These are phyloP conservation scores for Camellia lanceoleosa DNA, from an alignment of 148 eudicot genomes.

Conservation along the genomic window DNA sequence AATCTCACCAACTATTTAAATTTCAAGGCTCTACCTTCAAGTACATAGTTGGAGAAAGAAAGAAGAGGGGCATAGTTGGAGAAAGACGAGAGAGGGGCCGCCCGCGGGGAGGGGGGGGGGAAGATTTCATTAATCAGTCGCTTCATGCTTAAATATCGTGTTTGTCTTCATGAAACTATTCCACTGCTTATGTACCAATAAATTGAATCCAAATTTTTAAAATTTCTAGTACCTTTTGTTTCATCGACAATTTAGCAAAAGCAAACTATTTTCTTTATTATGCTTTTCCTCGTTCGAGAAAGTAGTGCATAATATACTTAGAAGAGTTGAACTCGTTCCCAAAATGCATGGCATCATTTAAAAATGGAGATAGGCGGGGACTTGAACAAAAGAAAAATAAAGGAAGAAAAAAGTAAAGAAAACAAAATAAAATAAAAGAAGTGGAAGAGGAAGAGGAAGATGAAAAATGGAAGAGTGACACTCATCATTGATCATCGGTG, in stretches of 20 bases:
- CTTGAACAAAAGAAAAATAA: neutral
- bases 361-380: neutral
- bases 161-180: neutral
- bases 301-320: neutral
- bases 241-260: neutral
- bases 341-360: neutral
- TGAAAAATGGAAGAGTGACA: neutral
- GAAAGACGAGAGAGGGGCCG: no score
- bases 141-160: neutral
- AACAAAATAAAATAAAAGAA: neutral
- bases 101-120: no score
- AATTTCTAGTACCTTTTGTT: neutral
- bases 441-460: neutral
- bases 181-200: neutral
- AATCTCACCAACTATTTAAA: neutral
- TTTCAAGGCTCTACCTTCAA: neutral
- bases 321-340: conserved; percentile 8
- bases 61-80: no score
- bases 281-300: neutral
- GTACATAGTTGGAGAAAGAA: no score
- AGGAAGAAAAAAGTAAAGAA: neutral
- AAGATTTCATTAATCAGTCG: neutral
- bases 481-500: neutral
- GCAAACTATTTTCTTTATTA: neutral
- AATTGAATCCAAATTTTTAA: neutral